Base-by-base conservation (phyloP, 2,329 filamentous ascomycete species). In the Coniella vitis region DNA sequence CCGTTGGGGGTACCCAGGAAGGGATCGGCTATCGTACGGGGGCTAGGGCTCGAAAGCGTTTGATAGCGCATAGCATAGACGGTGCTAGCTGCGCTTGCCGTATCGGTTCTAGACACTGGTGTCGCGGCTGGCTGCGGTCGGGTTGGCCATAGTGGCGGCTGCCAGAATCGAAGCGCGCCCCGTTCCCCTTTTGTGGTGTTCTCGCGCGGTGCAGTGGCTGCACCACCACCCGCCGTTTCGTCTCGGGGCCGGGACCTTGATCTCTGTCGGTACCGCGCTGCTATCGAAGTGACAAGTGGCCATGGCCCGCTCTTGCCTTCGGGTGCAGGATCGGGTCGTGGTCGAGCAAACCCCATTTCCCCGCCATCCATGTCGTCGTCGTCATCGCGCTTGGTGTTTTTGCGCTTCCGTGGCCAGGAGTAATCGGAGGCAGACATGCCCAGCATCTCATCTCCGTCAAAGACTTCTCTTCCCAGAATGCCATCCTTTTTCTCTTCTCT, bases 401-500 rank as follows among this genome's bases (percentile, higher is more conserved):
- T 71, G 50, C 60, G 61, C 47, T 65, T 67, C 31, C 65, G 66
- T 13, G 61, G 66, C 72, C 75, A 78, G 10, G 68, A 63, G 21
- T 71, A 71, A 35, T 79, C 75, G 1, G 74, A 67, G 2, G 74
- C 69, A 34, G 75, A 72, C 14, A 74, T 68, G 43, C 91, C 87
- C 34, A 95, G 73, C 84, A 93, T 94, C 62, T 95, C 90, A 59
- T 96, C 90, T 3, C 90, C 90, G 57, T 96, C 90, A 60, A 95
- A 95, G 0, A 96, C 83, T 61, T 96, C 90, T 55, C 90, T 76
- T 3, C 90, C 90, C 1, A 96, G 69, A 48, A 96, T 94, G 1
- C 90, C 90, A 58, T 95, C 90, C 66, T 94, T 95, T 67, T 90
- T 89, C 64, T 95, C 90, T 64, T 95, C 90, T 57, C 90, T 81